Base-by-base conservation (phyloP, 1,139 yeast genomes). In the Saccharomyces uvarum region DNA sequence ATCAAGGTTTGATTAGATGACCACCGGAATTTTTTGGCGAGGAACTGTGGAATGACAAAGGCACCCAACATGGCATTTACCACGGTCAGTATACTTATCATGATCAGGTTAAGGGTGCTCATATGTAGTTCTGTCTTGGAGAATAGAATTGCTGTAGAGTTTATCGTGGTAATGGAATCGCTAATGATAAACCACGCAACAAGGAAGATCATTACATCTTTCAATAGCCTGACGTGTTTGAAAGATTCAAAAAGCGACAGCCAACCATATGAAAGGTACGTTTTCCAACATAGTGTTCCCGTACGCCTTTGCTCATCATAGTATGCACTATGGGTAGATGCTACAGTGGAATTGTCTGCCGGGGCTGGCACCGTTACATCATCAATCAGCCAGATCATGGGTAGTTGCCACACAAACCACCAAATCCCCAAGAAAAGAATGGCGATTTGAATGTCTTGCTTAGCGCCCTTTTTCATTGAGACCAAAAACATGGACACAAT, bases 151-250 rank as follows among this genome's bases (percentile, higher is more conserved):
- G 91, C 90, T 0, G 90, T 83, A 1, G 88, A 82, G 65, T 84
- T 84, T 56, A 85, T 84, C 0, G 91, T 85, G 1, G 88, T 83
- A 16, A 84, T 72, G 1, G 88, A 83, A 62, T 85, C 91, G 14
- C 86, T 79, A 3, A 85, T 73, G 51, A 85, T 76, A 61, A 85
- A 84, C 90, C 90, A 85, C 0, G 86, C 88, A 0, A 79, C 54
- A 8, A 85, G 68, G 60, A 82, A 85, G 9, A 78, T 75, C 14
- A 79, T 74, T 27, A 85, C 86, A 61, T 85, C 89, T 58, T 74
- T 76, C 64, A 85, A 70, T 50, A 78, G 70, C 2, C 78, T 73
- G 1, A 85, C 87, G 59, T 80, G 83, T 48, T 72, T 75, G 26
- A 82, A 70, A 0, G 90, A 80, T 19, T 73, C 70, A 50, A 68